Base-by-base conservation (phyloP, 2,329 filamentous ascomycete genomes). In the Bipolaris bicolor region DNA sequence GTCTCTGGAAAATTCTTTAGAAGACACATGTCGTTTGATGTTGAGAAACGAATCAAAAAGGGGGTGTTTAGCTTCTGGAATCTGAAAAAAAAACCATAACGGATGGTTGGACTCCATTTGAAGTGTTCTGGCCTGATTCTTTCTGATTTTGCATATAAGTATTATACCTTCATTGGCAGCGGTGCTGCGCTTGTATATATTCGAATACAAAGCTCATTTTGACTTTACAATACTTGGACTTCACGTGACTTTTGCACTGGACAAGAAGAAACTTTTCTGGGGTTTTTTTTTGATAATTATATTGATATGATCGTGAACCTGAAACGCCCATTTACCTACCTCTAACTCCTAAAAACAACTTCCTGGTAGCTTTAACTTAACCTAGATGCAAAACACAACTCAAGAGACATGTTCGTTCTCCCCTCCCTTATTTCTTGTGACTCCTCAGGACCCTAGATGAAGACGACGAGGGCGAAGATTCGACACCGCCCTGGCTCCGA, bases 131-230 rank as follows among this genome's bases (percentile, higher is more conserved):
- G 24, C 15, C 18, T 39, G 15, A 16, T 39, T 39, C 9, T 18
- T 7, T 24, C 5, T 24, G 22, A 6, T 3, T 18, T 33, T 51
- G 11, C 20, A 20, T 31, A 41, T 45, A 47, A 11, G 41, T 24
- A 47, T 40, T 31, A 31, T 16, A 31, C 18, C 22, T 47, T 53
- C 9, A 34, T 36, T 29, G 22, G 52, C 45, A 43, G 52, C 52
- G 29, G 45, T 49, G 52, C 52, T 54, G 52, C 52, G 43, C 36
- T 7, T 54, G 33, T 52, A 52, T 2, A 52, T 52, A 45, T 39
- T 52, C 10, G n/a, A 37, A 43, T 39, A 39, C 26, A 11, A 33
- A 31, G 29, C 29, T 13, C 29, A 34, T 29, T n/a, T 29, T n/a
- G 26, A 37, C 26, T 6, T 34, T 34, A 36, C 15, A 13, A 26